Conservation (phyloP, 73 alveolate genomes). For the Tetrahymena malaccensis region DNA sequence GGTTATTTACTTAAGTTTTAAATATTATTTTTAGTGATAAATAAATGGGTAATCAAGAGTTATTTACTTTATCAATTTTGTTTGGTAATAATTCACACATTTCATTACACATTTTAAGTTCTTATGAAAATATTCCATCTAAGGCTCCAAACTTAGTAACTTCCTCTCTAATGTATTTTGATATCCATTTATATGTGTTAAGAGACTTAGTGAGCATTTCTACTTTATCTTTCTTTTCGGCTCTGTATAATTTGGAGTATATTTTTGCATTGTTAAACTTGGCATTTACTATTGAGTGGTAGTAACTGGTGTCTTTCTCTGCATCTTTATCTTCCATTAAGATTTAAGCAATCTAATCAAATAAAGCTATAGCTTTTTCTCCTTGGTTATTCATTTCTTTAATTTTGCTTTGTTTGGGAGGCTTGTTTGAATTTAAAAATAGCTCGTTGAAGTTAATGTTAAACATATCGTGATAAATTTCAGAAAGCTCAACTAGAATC, state of each 20-base stretch:
- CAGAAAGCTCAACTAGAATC: slow-evolving; percentile 79
- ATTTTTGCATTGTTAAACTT: slow-evolving; percentile 74
- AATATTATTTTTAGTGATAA: too few species aligned
- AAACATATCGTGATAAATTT: slow-evolving; percentile 76
- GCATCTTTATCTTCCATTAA: slow-evolving; percentile 65
- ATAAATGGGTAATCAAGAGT: neutral
- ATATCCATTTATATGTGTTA: slow-evolving; percentile 58
- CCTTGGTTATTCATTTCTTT: slow-evolving; percentile 73
- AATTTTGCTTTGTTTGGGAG: slow-evolving; percentile 61
- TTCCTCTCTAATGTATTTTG: slow-evolving; percentile 46
- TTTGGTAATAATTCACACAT: slow-evolving; percentile 82
- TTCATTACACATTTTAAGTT: slow-evolving; percentile 73
- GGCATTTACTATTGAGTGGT: slow-evolving; percentile 63
- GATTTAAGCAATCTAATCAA: slow-evolving; percentile 58
- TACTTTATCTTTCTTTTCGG: slow-evolving; percentile 67
- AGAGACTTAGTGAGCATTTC: slow-evolving; percentile 58
- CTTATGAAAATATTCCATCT: slow-evolving; percentile 58
- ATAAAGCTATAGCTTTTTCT: slow-evolving; percentile 55
- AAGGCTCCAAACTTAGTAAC: slow-evolving; percentile 36
- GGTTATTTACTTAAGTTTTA: too few species aligned
- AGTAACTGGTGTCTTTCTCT: slow-evolving; percentile 64
- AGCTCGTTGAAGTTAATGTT: slow-evolving; percentile 68
- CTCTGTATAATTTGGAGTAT: slow-evolving; percentile 61
- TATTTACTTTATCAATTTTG: slow-evolving; percentile 48
- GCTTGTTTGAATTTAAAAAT: slow-evolving; percentile 47